Evolutionary conservation across 306 rosid genomes (phyloP).

Genomic region (Medicago lupulina): DNA sequence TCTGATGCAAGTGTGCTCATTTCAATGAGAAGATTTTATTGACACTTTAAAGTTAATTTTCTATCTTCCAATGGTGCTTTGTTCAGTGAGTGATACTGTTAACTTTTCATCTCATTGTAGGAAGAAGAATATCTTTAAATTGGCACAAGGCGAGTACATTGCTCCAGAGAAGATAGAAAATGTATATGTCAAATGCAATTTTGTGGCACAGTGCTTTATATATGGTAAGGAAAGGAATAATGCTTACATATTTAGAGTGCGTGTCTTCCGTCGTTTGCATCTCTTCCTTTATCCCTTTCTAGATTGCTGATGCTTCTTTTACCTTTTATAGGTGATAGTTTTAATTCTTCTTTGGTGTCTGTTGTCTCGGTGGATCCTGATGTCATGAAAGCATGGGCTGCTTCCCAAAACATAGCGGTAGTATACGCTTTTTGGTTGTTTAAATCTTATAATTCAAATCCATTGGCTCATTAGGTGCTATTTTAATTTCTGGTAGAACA

Average conservation of each 20-base stretch:
- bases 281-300: slow-evolving; percentile 5
- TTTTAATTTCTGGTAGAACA: slow-evolving; percentile 11
- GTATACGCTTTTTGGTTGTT: slow-evolving; percentile 21
- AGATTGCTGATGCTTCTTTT: slow-evolving; percentile 45
- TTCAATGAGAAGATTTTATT: slow-evolving; percentile 33
- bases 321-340: slow-evolving; percentile 78
- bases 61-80: slow-evolving; percentile 9
- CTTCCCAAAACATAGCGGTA: slow-evolving; percentile 81
- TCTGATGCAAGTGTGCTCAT: slow-evolving; percentile 15
- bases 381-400: slow-evolving; percentile 83
- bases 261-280: neutral
- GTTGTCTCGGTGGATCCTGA: slow-evolving; percentile 82
- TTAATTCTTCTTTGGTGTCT: slow-evolving; percentile 86
- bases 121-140: slow-evolving; percentile 97
- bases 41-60: slow-evolving; percentile 25
- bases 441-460: slow-evolving; percentile 30
- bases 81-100: slow-evolving; percentile 32
- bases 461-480: slow-evolving; percentile 6
- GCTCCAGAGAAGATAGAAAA: slow-evolving; percentile 99
- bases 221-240: slow-evolving; percentile 67
- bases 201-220: slow-evolving; percentile 84
- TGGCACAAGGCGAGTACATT: slow-evolving; percentile 99
- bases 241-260: slow-evolving; percentile 8
- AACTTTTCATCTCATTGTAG: slow-evolving; percentile 54
- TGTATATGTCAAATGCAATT: slow-evolving; percentile 89